Percentiles rank a stretch among this genome's conserved stretches.
Conservation (phyloP, 768 basidiomycete genomes). For the Lactarius trivialis region DNA sequence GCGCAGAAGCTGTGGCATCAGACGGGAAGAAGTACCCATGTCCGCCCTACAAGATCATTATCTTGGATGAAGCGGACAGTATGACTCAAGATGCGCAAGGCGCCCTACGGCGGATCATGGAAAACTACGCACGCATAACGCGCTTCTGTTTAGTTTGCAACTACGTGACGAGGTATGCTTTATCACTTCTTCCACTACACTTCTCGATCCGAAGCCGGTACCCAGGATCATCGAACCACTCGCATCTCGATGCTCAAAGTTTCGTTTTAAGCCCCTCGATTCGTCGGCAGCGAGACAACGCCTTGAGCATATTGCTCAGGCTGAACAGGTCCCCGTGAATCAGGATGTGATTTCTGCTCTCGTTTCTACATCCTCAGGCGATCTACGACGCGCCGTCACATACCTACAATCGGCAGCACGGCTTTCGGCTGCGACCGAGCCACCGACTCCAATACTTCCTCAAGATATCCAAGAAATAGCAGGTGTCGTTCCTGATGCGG, state of each 20-base stretch:
- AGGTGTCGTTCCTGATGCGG: slow-evolving; percentile 78
- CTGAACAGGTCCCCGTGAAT: slow-evolving; percentile 59
- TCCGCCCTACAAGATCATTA: slow-evolving; percentile 98
- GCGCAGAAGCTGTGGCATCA: slow-evolving; percentile 63
- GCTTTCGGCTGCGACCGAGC: slow-evolving; percentile 65
- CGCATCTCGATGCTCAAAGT: slow-evolving; percentile 98
- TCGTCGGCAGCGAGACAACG: slow-evolving; percentile 65
- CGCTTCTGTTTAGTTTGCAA: slow-evolving; percentile 98
- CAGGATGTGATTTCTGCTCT: slow-evolving; percentile 61
- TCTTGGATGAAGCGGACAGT: slow-evolving; percentile 97
- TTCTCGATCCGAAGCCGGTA: neutral
- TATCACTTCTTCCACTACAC: neutral
- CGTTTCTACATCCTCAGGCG: slow-evolving; percentile 78
- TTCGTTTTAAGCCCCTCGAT: slow-evolving; percentile 93
- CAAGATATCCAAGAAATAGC: slow-evolving; percentile 93
- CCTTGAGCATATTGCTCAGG: slow-evolving; percentile 70
- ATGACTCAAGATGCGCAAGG: slow-evolving; percentile 99
- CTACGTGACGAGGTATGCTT: slow-evolving; percentile 89
- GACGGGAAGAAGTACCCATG: slow-evolving; percentile 86
- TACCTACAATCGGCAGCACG: slow-evolving; percentile 95
- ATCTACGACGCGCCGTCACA: slow-evolving; percentile 94
- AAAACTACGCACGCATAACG: slow-evolving; percentile 95
- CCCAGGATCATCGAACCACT: slow-evolving; percentile 94
- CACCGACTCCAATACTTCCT: slow-evolving; percentile 68
- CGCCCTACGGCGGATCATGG: slow-evolving; percentile 97